Evolutionary conservation across 139 green algal species (phyloP).

Genomic region (Chlamydomonas sp.): DNA sequence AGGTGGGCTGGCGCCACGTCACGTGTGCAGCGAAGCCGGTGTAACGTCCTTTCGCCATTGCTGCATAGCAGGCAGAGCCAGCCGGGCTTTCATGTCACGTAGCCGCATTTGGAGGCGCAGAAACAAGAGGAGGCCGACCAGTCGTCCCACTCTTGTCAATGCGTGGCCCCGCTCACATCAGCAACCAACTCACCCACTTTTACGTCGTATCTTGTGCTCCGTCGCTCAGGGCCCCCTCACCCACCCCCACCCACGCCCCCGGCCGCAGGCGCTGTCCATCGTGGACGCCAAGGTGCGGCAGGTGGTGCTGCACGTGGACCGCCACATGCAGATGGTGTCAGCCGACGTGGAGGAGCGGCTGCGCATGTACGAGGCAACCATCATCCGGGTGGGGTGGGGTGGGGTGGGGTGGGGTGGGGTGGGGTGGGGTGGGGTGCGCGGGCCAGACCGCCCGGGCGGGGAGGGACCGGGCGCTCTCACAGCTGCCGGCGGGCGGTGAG

Average conservation of each 20-base stretch:
- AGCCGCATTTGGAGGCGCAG: too few relatives aligned
- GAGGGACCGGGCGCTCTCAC: neutral
- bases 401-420: neutral
- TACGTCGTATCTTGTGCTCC: neutral
- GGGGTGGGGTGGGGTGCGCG: neutral
- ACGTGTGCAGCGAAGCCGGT: too few relatives aligned
- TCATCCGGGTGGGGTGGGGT: slow-evolving; percentile 24
- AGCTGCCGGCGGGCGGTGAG: neutral
- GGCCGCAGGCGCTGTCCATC: neutral
- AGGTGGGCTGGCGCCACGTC: neutral
- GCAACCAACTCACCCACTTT: neutral
- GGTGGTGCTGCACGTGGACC: slow-evolving; percentile 27
- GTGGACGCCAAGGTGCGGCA: slow-evolving; percentile 39
- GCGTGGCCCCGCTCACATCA: neutral
- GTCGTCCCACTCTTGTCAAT: too few relatives aligned
- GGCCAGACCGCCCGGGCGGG: too few relatives aligned
- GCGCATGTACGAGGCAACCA: slow-evolving; percentile 37
- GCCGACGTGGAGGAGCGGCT: slow-evolving; percentile 22
- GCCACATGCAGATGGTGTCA: slow-evolving; percentile 21
- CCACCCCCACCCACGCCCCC: too few relatives aligned
- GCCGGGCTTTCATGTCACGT: too few relatives aligned
- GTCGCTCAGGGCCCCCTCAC: neutral
- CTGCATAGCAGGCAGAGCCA: too few relatives aligned
- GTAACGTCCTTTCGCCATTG: too few relatives aligned
- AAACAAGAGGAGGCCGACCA: too few relatives aligned